A percentile compares a stretch with the other conserved stretches of the same genome.
Conservation (phyloP, 495 filamentous ascomycete species). For the Pyrenopolyporus hunteri region DNA sequence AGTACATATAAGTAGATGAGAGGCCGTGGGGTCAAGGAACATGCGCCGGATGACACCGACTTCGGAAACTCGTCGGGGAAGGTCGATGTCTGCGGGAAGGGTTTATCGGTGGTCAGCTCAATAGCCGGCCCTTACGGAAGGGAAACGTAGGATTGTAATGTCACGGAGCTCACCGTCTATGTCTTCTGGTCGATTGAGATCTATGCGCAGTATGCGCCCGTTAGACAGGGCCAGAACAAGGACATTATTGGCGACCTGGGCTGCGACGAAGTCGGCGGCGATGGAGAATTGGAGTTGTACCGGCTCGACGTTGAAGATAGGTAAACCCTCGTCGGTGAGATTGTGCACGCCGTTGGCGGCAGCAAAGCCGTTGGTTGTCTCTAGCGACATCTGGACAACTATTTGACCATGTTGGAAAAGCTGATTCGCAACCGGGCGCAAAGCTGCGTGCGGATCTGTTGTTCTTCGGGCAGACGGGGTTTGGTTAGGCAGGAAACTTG, state of each 20-base stretch:
- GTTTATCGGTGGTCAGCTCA: neutral
- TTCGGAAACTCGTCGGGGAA: conserved; percentile 91
- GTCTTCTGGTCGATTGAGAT: conserved; percentile 89
- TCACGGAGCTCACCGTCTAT: conserved; percentile 75
- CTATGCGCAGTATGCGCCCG: conserved; percentile 88
- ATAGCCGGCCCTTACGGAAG: neutral
- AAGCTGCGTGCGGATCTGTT: conserved; percentile 7
- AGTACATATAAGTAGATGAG: conserved; percentile 90
- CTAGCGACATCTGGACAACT: conserved; percentile 50
- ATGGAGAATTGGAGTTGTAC: conserved; percentile 92
- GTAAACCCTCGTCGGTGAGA: conserved; percentile 66
- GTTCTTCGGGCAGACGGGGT: too few species aligned
- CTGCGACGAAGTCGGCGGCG: conserved; percentile 91
- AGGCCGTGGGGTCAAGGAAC: conserved; percentile 96
- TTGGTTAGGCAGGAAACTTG: conserved; percentile 9
- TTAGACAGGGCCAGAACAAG: conserved; percentile 88
- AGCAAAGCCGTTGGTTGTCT: conserved; percentile 56
- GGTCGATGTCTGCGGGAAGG: conserved; percentile 78
- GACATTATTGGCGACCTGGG: conserved; percentile 97
- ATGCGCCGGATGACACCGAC: conserved; percentile 89
- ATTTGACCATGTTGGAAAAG: conserved; percentile 30
- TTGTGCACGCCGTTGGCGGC: conserved; percentile 59
- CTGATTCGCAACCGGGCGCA: conserved; percentile 22
- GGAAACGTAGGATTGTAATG: neutral
- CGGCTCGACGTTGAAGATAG: conserved; percentile 90